These are phyloP conservation scores for Oryza meyeriana DNA, from an alignment of 176 grass and related monocot species.

Conservation along the genomic window DNA sequence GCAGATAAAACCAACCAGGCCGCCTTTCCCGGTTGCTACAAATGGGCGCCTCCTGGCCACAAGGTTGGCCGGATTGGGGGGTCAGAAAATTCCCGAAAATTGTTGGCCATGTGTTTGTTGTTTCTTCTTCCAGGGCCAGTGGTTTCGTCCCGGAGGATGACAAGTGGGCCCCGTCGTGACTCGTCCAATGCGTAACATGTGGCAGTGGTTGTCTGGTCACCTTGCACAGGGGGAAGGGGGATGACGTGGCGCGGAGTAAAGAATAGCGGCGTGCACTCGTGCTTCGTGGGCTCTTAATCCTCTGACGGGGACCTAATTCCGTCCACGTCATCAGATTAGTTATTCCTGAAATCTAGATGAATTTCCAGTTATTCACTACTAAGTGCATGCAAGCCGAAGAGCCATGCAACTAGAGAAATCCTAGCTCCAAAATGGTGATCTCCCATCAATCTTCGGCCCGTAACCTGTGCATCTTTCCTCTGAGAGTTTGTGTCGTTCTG, in stretches of 20 bases:
- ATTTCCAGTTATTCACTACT: no score
- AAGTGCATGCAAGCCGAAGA: neutral
- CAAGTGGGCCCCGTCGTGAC: slow-evolving; percentile 5
- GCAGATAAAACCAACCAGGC: neutral
- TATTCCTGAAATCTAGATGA: no score
- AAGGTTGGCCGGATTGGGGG: neutral
- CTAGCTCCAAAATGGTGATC: neutral
- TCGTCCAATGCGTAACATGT: neutral
- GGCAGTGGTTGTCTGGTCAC: neutral
- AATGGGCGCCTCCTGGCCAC: slow-evolving; percentile 39
- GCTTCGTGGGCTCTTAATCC: neutral
- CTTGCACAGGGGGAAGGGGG: neutral
- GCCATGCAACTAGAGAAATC: neutral
- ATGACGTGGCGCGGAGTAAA: neutral
- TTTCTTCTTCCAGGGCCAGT: neutral
- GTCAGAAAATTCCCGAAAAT: slow-evolving; percentile 1
- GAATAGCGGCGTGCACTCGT: neutral
- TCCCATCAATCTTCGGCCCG: neutral
- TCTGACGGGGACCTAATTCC: neutral
- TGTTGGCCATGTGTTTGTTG: slow-evolving; percentile 40
- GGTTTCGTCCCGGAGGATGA: neutral
- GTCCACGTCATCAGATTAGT: neutral
- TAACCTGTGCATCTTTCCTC: neutral
- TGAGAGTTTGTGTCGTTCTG: no score
- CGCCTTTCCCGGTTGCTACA: neutral